Evolutionary conservation across 352 stramenopile genomes (phyloP).

Genomic region (Hyaloperonospora brassicae): DNA sequence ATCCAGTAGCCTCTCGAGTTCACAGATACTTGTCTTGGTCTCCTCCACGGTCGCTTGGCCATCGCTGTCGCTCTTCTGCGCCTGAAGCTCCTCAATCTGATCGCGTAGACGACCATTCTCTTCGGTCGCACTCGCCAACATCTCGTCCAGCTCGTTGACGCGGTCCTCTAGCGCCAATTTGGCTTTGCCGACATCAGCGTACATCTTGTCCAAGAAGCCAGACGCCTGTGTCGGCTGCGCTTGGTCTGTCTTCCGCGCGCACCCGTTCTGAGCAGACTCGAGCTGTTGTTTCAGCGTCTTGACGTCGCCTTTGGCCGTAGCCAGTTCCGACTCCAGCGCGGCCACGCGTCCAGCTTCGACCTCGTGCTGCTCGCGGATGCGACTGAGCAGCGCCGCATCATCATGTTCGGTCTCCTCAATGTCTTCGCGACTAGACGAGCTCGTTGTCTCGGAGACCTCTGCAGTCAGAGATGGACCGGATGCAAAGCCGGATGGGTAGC

Average conservation of each 20-base stretch:
- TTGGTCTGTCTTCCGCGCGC: constrained; percentile 8
- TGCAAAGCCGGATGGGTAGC: constrained; percentile 21
- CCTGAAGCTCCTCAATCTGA: constrained; percentile 27
- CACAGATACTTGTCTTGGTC: constrained; percentile 9
- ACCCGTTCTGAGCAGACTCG: constrained; percentile 18
- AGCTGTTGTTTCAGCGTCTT: constrained; percentile 27
- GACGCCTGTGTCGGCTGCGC: constrained; percentile 12
- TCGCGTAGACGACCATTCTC: constrained; percentile 43
- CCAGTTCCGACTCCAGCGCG: constrained; percentile 33
- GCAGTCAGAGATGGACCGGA: constrained; percentile 23
- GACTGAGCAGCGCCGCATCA: constrained; percentile 21
- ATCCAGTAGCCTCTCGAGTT: constrained; percentile 22
- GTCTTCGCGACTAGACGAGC: constrained; percentile 39
- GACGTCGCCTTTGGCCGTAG: constrained; percentile 31
- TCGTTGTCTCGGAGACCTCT: constrained; percentile 42
- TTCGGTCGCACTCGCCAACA: constrained; percentile 35
- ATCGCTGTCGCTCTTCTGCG: constrained; percentile 8
- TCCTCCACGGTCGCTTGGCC: constrained; percentile 10
- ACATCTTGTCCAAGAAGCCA: constrained; percentile 75
- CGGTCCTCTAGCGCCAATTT: constrained; percentile 66
- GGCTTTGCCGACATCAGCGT: constrained; percentile 71
- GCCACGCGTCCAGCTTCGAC: constrained; percentile 26
- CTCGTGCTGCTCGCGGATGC: constrained; percentile 32
- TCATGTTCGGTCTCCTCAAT: constrained; percentile 39
- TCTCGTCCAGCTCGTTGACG: constrained; percentile 45